A percentile compares a stretch with the other conserved stretches of the same genome.
Conservation (phyloP, 306 rosid genomes). For the Begonia masoniana region DNA sequence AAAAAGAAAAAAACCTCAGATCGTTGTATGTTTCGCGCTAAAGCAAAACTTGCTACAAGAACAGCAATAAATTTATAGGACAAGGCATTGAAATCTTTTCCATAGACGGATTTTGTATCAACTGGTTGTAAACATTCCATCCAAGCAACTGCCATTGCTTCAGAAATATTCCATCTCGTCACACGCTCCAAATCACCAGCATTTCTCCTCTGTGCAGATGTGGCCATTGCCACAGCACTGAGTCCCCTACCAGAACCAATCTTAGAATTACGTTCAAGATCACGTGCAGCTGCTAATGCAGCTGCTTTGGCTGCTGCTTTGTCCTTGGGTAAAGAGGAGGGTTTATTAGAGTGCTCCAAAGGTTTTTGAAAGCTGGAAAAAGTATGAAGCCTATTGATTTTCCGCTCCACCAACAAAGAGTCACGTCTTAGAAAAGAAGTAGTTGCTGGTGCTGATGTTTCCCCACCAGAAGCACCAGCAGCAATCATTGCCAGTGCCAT, state of each 20-base stretch:
- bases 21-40: slow-evolving; percentile 92
- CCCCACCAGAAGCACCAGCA: slow-evolving; percentile 93
- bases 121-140: slow-evolving; percentile 94
- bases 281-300: slow-evolving; percentile 93
- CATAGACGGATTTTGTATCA: slow-evolving; percentile 87
- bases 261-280: slow-evolving; percentile 67
- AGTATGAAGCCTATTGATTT: slow-evolving; percentile 59
- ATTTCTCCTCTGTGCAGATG: slow-evolving; percentile 85
- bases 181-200: slow-evolving; percentile 81
- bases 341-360: slow-evolving; percentile 35
- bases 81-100: slow-evolving; percentile 82
- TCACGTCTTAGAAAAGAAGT: slow-evolving; percentile 64
- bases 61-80: slow-evolving; percentile 89
- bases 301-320: slow-evolving; percentile 97
- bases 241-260: slow-evolving; percentile 99
- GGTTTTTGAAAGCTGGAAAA: slow-evolving; percentile 97
- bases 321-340: slow-evolving; percentile 64
- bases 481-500: slow-evolving; percentile 99
- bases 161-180: slow-evolving; percentile 74
- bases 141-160: slow-evolving; percentile 99
- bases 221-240: slow-evolving; percentile 99
- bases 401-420: slow-evolving; percentile 71
- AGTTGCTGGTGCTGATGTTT: slow-evolving; percentile 46
- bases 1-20: slow-evolving; percentile 52
- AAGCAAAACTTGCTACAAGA: slow-evolving; percentile 92